A percentile compares a stretch with the other conserved stretches of the same genome.
Conservation (phyloP, 306 rosid species). For the Acacia acuminata region DNA sequence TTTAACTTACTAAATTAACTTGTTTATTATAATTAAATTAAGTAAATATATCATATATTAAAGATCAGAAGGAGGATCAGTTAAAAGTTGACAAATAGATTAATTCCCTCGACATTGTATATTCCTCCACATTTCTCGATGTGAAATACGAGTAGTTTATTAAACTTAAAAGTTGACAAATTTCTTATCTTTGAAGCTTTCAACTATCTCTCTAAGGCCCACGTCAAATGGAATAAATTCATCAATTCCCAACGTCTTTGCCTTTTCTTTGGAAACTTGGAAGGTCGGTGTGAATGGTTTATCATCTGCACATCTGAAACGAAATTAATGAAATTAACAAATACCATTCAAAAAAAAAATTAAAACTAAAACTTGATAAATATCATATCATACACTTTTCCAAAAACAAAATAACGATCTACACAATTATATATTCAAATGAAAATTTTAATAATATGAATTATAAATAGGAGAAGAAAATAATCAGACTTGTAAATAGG, state of each 20-base stretch:
- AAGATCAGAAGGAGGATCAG: too few relatives aligned
- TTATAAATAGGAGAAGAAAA: too few relatives aligned
- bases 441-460: too few relatives aligned
- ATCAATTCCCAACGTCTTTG: constrained; percentile 54
- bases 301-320: constrained; percentile 55
- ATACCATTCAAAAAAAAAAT: background rate
- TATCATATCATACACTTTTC: background rate
- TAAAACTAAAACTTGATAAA: background rate
- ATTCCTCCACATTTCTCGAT: background rate
- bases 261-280: constrained; percentile 55
- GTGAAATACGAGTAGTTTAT: background rate
- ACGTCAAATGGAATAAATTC: constrained; percentile 48
- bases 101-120: background rate
- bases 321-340: background rate
- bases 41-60: too few relatives aligned
- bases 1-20: too few relatives aligned
- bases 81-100: too few relatives aligned
- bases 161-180: constrained; percentile 34
- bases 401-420: too few relatives aligned
- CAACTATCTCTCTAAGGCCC: constrained; percentile 57
- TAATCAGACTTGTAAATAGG: too few relatives aligned
- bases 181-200: constrained; percentile 52
- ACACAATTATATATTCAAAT: too few relatives aligned
- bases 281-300: constrained; percentile 39
- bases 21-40: too few relatives aligned